phyloP scores from a whole-genome alignment of 164 flowering plant genomes.

The Stephania yunnanensis region DNA sequence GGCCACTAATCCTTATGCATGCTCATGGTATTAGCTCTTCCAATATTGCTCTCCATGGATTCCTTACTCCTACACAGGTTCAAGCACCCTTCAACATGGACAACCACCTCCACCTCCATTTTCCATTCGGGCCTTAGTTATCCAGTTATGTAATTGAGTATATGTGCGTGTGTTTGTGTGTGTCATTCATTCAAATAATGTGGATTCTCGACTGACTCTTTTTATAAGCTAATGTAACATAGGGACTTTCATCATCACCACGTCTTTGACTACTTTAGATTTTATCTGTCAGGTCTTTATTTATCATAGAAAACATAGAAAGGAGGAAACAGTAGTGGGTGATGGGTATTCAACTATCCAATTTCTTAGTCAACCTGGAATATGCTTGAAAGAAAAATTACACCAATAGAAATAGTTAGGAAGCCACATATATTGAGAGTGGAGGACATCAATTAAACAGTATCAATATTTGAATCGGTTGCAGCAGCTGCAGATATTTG shows the following conservation, averaged over 20 bases:
- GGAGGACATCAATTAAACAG: constrained; percentile 11
- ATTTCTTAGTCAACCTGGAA: not conserved
- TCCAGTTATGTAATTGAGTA: not conserved
- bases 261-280: not conserved
- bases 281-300: not conserved
- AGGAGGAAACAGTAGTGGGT: not conserved
- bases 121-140: not conserved
- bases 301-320: not conserved
- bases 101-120: not conserved
- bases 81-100: not conserved
- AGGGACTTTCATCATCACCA: not conserved
- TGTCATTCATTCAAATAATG: not conserved
- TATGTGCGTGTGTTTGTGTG: not conserved
- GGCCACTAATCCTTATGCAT: constrained; percentile 1
- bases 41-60: not conserved
- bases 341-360: not conserved
- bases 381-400: not conserved
- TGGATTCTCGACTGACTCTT: not conserved
- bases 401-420: not conserved
- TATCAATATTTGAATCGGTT: constrained; percentile 21
- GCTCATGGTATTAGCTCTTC: not conserved
- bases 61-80: not conserved
- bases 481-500: constrained; percentile 54
- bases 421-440: not conserved
- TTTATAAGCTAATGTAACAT: not conserved